Base-by-base conservation (phyloP, 331 rosid genomes). In the Spiraea crenata region DNA sequence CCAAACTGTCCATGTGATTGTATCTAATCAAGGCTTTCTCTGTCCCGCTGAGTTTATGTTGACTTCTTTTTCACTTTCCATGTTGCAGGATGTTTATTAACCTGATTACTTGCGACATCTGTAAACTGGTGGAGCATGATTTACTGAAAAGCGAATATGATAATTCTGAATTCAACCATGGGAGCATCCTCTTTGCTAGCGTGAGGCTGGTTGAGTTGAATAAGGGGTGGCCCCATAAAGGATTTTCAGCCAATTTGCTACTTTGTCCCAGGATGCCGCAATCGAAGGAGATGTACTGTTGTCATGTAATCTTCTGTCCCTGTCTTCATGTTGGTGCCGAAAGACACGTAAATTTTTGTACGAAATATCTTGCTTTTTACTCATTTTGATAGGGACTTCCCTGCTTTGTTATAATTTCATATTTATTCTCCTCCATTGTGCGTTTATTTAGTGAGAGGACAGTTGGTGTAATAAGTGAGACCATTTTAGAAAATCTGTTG, bases 201-300 rank as follows among this genome's bases (percentile, higher is more conserved):
- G 75, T 71, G 34, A 41, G 71, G 73, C 74, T 73, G 70, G 63
- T 78, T 31, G 76, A 62, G 70, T 65, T 76, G 75, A 72, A 72
- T 73, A 64, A 34, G 57, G 69, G 77, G 37, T 41, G 34, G 68
- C 45, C 38, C 49, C 14, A 16, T 7, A 47, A 75, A 72, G n/a
- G 42, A 39, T 61, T 67, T 77, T 70, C 52, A 46, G 68, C 46
- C 81, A 68, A 48, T 61, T 57, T 51, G 37, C 67, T 77, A 68
- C 65, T 71, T 79, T 82, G 75, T 68, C 58, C 49, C 70, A 71
- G 37, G 82, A 84, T 67, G 80, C 74, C 76, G 82, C 80, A 61
- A 52, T 78, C 75, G 60, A 78, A 73, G 77, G 79, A 76, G 66
- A 66, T 79, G 70, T 74, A 71, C 74, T 63, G 59, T 65, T 44